Percentiles rank a stretch among this genome's conserved stretches.
These are phyloP conservation scores for Athelia sp. DNA, from an alignment of 1,284 basidiomycete genomes.

Conservation along the genomic window DNA sequence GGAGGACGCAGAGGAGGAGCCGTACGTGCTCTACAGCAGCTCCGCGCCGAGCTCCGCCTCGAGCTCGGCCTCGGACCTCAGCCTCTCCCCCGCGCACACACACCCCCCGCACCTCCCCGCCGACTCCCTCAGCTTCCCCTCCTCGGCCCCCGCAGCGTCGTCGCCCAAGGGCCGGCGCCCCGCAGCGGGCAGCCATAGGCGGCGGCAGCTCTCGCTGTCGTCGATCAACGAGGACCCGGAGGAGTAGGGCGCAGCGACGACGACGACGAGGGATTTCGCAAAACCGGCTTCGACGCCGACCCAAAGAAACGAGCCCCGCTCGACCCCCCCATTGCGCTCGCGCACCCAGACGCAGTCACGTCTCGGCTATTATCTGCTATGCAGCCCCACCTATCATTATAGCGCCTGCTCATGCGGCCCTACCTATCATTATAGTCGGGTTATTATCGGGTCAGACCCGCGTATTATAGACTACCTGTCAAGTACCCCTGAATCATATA, in stretches of 20 bases:
- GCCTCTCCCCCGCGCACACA: slow-evolving; percentile 7
- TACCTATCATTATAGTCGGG: too few species aligned
- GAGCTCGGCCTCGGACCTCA: slow-evolving; percentile 22
- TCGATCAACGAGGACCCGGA: slow-evolving; percentile 27
- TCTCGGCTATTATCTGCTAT: too few species aligned
- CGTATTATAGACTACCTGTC: too few species aligned
- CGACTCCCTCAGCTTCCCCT: slow-evolving; percentile 12
- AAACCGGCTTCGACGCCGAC: too few species aligned
- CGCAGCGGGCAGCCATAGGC: slow-evolving; percentile 23
- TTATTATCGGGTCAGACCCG: too few species aligned
- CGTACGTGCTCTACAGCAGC: slow-evolving; percentile 27
- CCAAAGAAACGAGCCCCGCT: too few species aligned
- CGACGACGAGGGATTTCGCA: too few species aligned
- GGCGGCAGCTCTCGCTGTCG: slow-evolving; percentile 21
- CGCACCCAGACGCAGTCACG: too few species aligned
- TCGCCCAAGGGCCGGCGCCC: slow-evolving; percentile 26
- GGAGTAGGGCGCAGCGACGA: slow-evolving; percentile 6
- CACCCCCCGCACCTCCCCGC: slow-evolving; percentile 5
- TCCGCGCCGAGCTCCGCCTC: slow-evolving; percentile 27
- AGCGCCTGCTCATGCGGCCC: too few species aligned
- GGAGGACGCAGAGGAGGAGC: slow-evolving; percentile 23
- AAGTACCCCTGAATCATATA: too few species aligned
- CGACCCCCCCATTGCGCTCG: too few species aligned
- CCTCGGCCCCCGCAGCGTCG: slow-evolving; percentile 10
- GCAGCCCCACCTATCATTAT: too few species aligned